Evolutionary conservation across 768 basidiomycete species (phyloP).

Genomic region (Rhodotorula paludigena): DNA sequence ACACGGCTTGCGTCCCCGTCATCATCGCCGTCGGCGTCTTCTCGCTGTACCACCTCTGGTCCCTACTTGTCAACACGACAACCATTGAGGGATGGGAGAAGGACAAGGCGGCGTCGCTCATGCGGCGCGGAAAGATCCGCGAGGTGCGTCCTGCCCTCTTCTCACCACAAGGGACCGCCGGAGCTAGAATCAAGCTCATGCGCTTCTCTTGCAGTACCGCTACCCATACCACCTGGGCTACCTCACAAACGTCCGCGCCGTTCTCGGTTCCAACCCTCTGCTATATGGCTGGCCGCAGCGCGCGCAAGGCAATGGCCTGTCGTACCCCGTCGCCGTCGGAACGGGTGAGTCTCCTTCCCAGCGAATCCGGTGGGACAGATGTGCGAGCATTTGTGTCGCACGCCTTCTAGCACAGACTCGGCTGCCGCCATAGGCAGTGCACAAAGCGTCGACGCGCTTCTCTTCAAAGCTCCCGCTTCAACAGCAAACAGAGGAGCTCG

Average conservation of each 20-base stretch:
- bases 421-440: too few relatives aligned
- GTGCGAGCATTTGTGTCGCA: too few relatives aligned
- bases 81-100: conserved; percentile 99
- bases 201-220: conserved; percentile 57
- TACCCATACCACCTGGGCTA: conserved; percentile 88
- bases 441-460: too few relatives aligned
- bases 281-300: conserved; percentile 80
- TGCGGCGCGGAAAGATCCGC: conserved; percentile 74
- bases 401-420: not conserved
- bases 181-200: not conserved
- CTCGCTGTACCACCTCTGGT: conserved; percentile 83
- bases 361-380: not conserved
- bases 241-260: conserved; percentile 65
- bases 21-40: conserved; percentile 81
- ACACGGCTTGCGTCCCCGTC: conserved; percentile 76
- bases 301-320: conserved; percentile 65
- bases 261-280: conserved; percentile 69
- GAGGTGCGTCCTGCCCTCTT: conserved; percentile 53
- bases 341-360: conserved; percentile 37
- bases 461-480: too few relatives aligned
- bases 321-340: conserved; percentile 63
- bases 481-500: too few relatives aligned
- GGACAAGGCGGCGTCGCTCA: conserved; percentile 81
- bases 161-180: not conserved
- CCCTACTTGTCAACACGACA: conserved; percentile 72